A percentile compares a stretch with the other conserved stretches of the same genome.
Evolutionary conservation across 805 yeast genomes (phyloP).

Genomic region (Candida parachauliodes): DNA sequence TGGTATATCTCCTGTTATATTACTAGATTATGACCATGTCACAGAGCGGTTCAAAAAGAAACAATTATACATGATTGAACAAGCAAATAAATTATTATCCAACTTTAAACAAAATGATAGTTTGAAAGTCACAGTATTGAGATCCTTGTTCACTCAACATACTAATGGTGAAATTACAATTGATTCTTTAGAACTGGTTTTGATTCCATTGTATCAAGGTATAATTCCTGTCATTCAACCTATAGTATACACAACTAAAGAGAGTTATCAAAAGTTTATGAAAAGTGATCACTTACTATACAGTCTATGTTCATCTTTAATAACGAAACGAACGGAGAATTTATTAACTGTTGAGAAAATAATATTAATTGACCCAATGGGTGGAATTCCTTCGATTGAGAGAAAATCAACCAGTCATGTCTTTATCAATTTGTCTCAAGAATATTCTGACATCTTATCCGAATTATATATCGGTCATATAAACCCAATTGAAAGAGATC

Average conservation of each 20-base stretch:
- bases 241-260: conserved; percentile 36
- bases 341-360: conserved; percentile 72
- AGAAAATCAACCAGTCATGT: conserved; percentile 82
- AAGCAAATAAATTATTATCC: conserved; percentile 25
- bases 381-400: conserved; percentile 90
- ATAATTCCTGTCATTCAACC: conserved; percentile 69
- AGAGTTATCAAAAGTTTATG: conserved; percentile 24
- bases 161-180: conserved; percentile 12
- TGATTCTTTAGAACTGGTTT: conserved; percentile 26
- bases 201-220: conserved; percentile 41
- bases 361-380: conserved; percentile 71
- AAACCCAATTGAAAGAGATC: conserved; percentile 39
- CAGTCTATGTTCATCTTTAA: conserved; percentile 22
- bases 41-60: conserved; percentile 25
- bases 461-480: conserved; percentile 63
- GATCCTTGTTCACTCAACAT: conserved; percentile 23
- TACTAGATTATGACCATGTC: conserved; percentile 48
- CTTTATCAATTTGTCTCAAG: conserved; percentile 80
- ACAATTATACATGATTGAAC: conserved; percentile 28
- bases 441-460: conserved; percentile 58
- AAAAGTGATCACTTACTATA: conserved; percentile 22
- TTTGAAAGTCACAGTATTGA: conserved; percentile 21
- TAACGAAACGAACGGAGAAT: conserved; percentile 17
- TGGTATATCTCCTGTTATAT: conserved; percentile 73
- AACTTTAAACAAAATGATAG: conserved; percentile 14